Base-by-base conservation (phyloP, 2,329 filamentous ascomycete species). In the Graphium sp. region DNA sequence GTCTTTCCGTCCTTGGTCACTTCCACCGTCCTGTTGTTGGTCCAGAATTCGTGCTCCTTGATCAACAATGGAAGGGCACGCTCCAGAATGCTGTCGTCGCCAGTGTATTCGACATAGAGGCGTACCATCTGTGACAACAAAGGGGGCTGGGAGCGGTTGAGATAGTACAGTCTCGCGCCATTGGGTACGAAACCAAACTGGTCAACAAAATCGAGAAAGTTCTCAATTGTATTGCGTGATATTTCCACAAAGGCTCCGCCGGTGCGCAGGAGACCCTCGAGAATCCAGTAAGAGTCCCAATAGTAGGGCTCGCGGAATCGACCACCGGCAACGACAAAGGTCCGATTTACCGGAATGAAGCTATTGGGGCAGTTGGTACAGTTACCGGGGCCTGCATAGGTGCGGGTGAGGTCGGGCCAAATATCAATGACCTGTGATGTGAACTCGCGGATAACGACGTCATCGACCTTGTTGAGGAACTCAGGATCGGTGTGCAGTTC, bases 281-380 rank as follows among this genome's bases (percentile, higher is more conserved):
- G 39, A 27, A 77, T 74, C 71, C 69, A 76, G 50, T 66, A 77
- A 18, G 68, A 72, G 45, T 78, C 72, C 73, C 73, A 78, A 46
- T 78, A 78, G 43, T 78, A 79, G 2, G 69, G 62, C 47, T 79
- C 74, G 19, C 73, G 58, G 54, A 79, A 79, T 18, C 74, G 67
- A n/a, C 74, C 73, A 9, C 73, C 73, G 4, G 73, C 72, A 11
- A 79, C 62, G n/a, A 79, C 70, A 40, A 79, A 78, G 4, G 70
- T 73, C 32, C 68, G 64, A 40, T 74, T 74, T 34, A 78, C 44
- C 6, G 71, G 67, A 32, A 78, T 66, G 47, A 74, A 77, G 43
- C 71, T 76, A 39, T 62, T 61, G 19, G 70, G 68, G 35, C 72
- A 78, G 19, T 58, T 58, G 7, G 56, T 52, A 52, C 72, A 77